Evolutionary conservation across 768 basidiomycete species (phyloP), one percentile per base, ranked within the genome.

Genomic region (Suillus alpinus): DNA sequence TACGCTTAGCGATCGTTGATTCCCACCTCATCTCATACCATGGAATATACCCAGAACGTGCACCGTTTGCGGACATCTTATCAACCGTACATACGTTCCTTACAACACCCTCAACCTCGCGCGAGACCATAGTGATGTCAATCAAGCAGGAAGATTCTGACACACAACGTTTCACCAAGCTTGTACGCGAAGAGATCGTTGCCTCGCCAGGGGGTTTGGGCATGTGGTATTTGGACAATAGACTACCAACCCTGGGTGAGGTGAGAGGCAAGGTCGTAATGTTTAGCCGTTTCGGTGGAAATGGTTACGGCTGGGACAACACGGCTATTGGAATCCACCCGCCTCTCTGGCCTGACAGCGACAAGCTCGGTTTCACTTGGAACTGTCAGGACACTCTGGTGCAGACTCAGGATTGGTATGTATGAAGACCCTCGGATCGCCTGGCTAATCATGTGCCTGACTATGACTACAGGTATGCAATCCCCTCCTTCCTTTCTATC

Each of bases 301-400:
- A 87, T 63, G 83, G 86, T 3, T 75, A 75, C 9, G 87, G 81
- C 0, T 94, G 92, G 93, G 82, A 87, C 64, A 78, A 80, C 23
- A 87, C 83, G 3, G 90, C 87, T 2, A 76, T 94, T 63, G 95
- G 95, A 1, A 90, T 98, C n/a, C 91, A 94, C 66, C 94, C 95
- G 6, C 83, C 83, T 1, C 78, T 75, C 1, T 98, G 95, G 95
- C 94, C 93, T 0, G 88, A 97, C 74, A 92, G 86, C 65, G 76
- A 73, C 37, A 85, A 83, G 66, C 74, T 79, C 1, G 91, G 87
- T 0, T 98, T 97, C 69, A 77, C 82, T 47, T 95, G 94, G 93
- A 80, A 84, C 67, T 85, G 88, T 67, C 86, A 86, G 63, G 80
- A 82, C 29, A 88, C 87, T 0, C 71, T 82, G 20, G 86, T 95